Conservation (phyloP, 768 basidiomycete genomes). For the Lactarius sp. region DNA sequence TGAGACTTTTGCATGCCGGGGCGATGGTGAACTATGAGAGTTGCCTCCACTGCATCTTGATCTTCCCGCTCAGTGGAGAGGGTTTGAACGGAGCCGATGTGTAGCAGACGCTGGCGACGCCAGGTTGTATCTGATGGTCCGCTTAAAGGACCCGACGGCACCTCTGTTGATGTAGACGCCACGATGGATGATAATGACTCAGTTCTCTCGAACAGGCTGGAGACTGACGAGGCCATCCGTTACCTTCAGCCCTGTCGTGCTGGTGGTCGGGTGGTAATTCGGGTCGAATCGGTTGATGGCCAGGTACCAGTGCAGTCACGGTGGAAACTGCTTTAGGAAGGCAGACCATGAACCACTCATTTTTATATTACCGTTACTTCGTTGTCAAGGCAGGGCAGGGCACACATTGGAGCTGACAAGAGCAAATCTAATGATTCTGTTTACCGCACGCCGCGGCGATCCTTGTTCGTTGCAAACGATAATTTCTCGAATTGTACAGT, state of each 20-base stretch:
- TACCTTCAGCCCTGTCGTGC: neutral
- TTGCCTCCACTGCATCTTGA: constrained; percentile 32
- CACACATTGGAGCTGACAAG: too few species aligned
- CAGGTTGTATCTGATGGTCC: constrained; percentile 54
- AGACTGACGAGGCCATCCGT: neutral
- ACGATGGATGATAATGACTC: neutral
- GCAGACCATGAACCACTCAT: neutral
- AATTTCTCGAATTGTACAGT: too few species aligned
- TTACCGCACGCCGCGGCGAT: too few species aligned
- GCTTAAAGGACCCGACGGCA: constrained; percentile 37
- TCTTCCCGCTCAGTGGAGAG: constrained; percentile 18
- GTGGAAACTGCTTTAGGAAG: constrained; percentile 8
- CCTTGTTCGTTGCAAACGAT: too few species aligned
- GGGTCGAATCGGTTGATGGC: too few species aligned
- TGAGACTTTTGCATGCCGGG: constrained; percentile 26
- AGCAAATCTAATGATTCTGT: too few species aligned
- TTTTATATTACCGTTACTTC: too few species aligned
- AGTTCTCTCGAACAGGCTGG: neutral
- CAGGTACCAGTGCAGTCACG: neutral
- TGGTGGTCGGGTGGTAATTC: too few species aligned
- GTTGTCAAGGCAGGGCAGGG: too few species aligned
- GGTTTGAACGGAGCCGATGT: constrained; percentile 39
- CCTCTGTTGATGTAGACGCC: constrained; percentile 4
- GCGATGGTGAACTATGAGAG: constrained; percentile 32
- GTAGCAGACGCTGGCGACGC: constrained; percentile 56